phyloP scores from a whole-genome alignment of 2,329 filamentous ascomycete genomes.

The Trichoderma sp. region DNA sequence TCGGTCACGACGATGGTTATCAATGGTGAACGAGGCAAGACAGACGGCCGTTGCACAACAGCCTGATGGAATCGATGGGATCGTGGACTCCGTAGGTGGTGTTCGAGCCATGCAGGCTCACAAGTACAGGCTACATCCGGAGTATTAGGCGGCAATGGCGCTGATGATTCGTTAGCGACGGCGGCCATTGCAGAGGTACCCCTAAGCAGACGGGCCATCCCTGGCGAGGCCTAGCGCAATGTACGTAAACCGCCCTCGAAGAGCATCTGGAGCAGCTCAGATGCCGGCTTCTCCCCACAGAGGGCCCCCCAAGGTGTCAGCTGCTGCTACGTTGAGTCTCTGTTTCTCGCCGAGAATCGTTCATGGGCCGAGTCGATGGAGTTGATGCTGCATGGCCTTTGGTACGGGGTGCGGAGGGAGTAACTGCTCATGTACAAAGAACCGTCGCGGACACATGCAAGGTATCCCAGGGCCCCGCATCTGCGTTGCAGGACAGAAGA shows the following conservation, averaged over 20 bases:
- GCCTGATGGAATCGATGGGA: neutral
- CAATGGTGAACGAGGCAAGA: neutral
- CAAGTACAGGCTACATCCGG: neutral
- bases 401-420: no score
- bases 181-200: constrained; percentile 24
- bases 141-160: constrained; percentile 20
- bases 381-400: constrained; percentile 16
- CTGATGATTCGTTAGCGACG: constrained; percentile 24
- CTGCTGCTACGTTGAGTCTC: constrained; percentile 26
- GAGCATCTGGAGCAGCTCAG: constrained; percentile 12
- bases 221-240: constrained; percentile 10
- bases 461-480: constrained; percentile 22
- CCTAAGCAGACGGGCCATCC: constrained; percentile 6
- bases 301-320: constrained; percentile 12
- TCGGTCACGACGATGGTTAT: neutral
- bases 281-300: constrained; percentile 24
- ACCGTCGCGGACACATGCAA: constrained; percentile 17
- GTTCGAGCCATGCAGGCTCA: no score
- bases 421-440: neutral
- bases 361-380: constrained; percentile 1
- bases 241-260: constrained; percentile 14
- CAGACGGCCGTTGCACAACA: neutral
- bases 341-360: constrained; percentile 18
- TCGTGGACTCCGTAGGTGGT: neutral
- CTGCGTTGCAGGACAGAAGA: constrained; percentile 22